phyloP scores from a whole-genome alignment of 768 basidiomycete species.

The Serendipita sp. region DNA sequence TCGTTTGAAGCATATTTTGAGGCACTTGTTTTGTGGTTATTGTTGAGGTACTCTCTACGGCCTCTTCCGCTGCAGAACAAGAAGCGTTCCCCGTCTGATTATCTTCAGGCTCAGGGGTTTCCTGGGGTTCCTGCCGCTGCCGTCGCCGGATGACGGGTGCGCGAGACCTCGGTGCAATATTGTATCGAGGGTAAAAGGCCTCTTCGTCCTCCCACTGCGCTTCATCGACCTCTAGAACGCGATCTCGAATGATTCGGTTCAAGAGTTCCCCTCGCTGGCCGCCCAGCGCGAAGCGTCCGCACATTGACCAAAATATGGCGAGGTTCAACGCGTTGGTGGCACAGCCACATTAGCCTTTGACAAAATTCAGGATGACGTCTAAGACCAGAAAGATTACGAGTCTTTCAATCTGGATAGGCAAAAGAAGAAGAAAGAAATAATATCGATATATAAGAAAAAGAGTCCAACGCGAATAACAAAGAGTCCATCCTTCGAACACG shows the following conservation, averaged over 20 bases:
- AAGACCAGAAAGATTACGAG: no score
- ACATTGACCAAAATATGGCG: constrained; percentile 30
- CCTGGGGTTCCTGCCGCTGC: constrained; percentile 15
- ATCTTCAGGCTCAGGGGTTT: constrained; percentile 8
- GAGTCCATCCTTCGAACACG: no score
- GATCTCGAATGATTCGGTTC: constrained; percentile 30
- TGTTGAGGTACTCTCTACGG: background rate
- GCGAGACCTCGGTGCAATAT: constrained; percentile 68
- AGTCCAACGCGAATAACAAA: no score
- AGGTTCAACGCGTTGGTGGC: no score
- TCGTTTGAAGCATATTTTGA: background rate
- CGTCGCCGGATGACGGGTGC: constrained; percentile 56
- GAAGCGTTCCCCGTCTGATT: constrained; percentile 18
- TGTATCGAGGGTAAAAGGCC: constrained; percentile 50
- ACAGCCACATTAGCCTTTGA: no score
- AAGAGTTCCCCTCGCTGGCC: constrained; percentile 18
- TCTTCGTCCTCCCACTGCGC: constrained; percentile 48
- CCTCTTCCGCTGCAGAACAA: constrained; percentile 63
- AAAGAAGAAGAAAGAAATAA: no score
- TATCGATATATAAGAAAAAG: no score
- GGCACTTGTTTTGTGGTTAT: background rate
- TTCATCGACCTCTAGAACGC: constrained; percentile 20
- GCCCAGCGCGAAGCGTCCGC: constrained; percentile 46
- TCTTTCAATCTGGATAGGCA: no score
- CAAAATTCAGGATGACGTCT: no score